phyloP scores from a whole-genome alignment of 352 stramenopile species.

The Pythium volutum region DNA sequence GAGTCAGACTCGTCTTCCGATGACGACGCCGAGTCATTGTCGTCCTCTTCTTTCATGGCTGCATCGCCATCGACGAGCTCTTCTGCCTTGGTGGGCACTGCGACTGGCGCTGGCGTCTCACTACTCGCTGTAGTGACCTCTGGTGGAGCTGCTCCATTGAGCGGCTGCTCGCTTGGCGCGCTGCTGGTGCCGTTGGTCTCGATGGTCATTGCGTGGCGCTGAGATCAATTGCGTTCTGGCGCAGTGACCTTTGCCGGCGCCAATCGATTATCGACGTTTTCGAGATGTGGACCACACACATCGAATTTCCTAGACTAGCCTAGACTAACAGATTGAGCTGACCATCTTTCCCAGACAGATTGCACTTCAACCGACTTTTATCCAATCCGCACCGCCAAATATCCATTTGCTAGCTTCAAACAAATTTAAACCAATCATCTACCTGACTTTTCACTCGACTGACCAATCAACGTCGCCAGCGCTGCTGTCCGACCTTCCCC shows the following conservation, averaged over 20 bases:
- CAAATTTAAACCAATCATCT: conserved; percentile 21
- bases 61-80: conserved; percentile 1
- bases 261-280: no score
- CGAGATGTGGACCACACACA: no score
- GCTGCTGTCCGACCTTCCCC: conserved; percentile 13
- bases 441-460: conserved; percentile 9
- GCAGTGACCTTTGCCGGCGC: conserved; percentile 9
- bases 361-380: conserved; percentile 2
- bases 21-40: background rate
- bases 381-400: background rate
- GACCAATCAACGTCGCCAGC: background rate
- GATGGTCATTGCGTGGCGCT: background rate
- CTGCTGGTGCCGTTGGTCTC: background rate
- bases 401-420: background rate
- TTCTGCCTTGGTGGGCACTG: background rate
- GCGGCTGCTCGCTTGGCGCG: background rate
- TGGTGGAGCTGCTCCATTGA: background rate
- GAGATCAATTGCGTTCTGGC: background rate
- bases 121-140: background rate
- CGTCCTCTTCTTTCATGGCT: conserved; percentile 1
- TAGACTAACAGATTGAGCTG: background rate
- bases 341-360: no score
- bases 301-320: background rate
- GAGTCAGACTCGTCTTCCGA: conserved; percentile 6
- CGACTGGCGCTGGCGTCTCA: background rate